These are phyloP conservation scores for Colletotrichum lindemuthianum DNA, from an alignment of 2,329 filamentous ascomycete species.

Conservation along the genomic window DNA sequence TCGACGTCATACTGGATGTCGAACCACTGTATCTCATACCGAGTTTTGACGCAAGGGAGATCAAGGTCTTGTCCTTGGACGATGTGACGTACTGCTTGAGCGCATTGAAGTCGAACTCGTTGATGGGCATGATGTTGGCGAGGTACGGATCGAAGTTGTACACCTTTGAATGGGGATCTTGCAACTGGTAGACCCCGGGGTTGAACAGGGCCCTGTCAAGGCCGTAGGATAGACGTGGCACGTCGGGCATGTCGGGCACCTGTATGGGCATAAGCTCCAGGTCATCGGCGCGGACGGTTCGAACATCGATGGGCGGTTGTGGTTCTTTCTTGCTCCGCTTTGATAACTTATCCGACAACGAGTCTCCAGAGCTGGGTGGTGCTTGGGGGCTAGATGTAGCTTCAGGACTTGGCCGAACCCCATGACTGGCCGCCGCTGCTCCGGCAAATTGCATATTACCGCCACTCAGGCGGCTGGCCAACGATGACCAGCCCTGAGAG, in stretches of 20 bases:
- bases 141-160: slow-evolving; percentile 98
- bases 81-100: slow-evolving; percentile 91
- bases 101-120: slow-evolving; percentile 91
- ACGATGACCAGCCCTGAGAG: slow-evolving; percentile 1
- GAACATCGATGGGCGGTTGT: slow-evolving; percentile 11
- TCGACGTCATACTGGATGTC: slow-evolving; percentile 94
- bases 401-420: too few relatives aligned
- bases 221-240: slow-evolving; percentile 75
- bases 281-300: background rate
- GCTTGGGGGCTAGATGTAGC: background rate
- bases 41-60: slow-evolving; percentile 72
- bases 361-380: background rate
- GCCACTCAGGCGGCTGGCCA: slow-evolving; percentile 12
- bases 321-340: background rate
- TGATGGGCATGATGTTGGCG: slow-evolving; percentile 89
- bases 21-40: slow-evolving; percentile 89
- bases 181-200: slow-evolving; percentile 88
- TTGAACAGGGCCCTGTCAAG: slow-evolving; percentile 96
- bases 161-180: slow-evolving; percentile 86
- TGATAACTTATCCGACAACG: background rate
- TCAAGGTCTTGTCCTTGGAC: slow-evolving; percentile 80
- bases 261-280: slow-evolving; percentile 47
- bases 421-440: background rate
- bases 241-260: slow-evolving; percentile 45
- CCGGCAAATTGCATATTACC: background rate